phyloP scores from a whole-genome alignment of 805 yeast genomes.

The Metschnikowia similis region DNA sequence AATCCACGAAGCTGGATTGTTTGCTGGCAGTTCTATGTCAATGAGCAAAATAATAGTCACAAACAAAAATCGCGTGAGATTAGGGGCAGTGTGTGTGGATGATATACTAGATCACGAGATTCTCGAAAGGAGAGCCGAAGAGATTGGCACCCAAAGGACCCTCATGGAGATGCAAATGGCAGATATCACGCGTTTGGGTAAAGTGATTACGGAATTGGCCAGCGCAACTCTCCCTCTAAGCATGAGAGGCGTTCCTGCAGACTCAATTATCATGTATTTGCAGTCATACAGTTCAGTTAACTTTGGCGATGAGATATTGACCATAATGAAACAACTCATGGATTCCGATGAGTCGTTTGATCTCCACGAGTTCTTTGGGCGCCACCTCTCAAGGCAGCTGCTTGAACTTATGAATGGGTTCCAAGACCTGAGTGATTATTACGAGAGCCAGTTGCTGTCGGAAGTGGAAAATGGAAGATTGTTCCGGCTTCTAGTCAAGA shows the following conservation, averaged over 20 bases:
- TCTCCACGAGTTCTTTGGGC: conserved; percentile 21
- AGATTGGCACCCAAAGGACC: conserved; percentile 12
- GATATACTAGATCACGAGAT: conserved; percentile 55
- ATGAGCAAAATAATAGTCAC: conserved; percentile 71
- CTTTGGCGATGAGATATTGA: conserved; percentile 44
- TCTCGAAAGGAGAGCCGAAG: conserved; percentile 16
- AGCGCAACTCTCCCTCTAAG: conserved; percentile 28
- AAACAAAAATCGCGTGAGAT: conserved; percentile 62
- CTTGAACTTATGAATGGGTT: conserved; percentile 47
- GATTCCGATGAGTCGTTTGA: conserved; percentile 17
- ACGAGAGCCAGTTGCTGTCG: conserved; percentile 56
- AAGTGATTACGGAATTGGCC: conserved; percentile 54
- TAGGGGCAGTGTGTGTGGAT: conserved; percentile 65
- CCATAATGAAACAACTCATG: conserved; percentile 22
- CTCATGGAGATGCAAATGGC: conserved; percentile 38
- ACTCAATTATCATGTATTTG: conserved; percentile 13
- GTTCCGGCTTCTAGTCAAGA: conserved; percentile 75
- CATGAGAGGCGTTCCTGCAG: conserved; percentile 16
- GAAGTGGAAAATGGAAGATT: conserved; percentile 88
- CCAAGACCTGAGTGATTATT: conserved; percentile 50
- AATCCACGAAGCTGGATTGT: conserved; percentile 61
- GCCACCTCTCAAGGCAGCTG: conserved; percentile 31
- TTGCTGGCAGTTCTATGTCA: conserved; percentile 57
- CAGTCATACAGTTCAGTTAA: conserved; percentile 12
- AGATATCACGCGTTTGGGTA: conserved; percentile 61